Conservation (phyloP, 176 grass and related monocot genomes). For the Carex parvula region DNA sequence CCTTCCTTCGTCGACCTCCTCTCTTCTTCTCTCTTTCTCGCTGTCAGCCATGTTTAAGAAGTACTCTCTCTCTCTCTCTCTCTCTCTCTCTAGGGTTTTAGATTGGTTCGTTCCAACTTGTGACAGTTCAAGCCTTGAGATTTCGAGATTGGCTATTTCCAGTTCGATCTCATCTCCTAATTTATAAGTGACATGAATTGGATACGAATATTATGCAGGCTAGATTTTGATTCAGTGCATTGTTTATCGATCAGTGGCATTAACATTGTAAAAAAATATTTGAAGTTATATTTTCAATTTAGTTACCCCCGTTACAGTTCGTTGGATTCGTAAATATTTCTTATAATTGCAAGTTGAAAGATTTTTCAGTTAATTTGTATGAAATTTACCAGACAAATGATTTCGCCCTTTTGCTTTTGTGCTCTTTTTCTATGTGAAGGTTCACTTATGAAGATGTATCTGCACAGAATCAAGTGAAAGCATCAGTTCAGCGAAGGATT, state of each 20-base stretch:
- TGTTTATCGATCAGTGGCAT: not conserved
- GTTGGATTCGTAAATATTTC: too few species aligned
- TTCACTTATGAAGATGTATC: conserved; percentile 95
- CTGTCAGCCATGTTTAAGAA: conserved; percentile 1
- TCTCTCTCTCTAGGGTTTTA: not conserved
- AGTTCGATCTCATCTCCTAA: not conserved
- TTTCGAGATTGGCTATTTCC: not conserved
- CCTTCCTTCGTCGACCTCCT: not conserved
- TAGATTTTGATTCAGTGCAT: not conserved
- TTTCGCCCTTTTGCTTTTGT: too few species aligned
- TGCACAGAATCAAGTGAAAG: conserved; percentile 96
- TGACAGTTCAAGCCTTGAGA: not conserved
- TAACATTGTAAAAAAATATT: not conserved
- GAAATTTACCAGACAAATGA: too few species aligned
- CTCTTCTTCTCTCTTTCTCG: not conserved
- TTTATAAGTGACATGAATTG: not conserved
- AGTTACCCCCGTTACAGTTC: not conserved
- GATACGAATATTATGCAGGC: not conserved
- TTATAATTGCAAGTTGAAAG: too few species aligned
- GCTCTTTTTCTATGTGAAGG: conserved; percentile 26
- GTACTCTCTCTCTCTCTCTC: not conserved
- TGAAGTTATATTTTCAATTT: not conserved
- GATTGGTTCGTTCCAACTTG: not conserved
- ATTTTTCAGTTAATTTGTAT: too few species aligned
- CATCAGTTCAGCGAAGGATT: conserved; percentile 78